Base-by-base conservation (phyloP, 768 basidiomycete genomes). In the Phylloporus sp. region DNA sequence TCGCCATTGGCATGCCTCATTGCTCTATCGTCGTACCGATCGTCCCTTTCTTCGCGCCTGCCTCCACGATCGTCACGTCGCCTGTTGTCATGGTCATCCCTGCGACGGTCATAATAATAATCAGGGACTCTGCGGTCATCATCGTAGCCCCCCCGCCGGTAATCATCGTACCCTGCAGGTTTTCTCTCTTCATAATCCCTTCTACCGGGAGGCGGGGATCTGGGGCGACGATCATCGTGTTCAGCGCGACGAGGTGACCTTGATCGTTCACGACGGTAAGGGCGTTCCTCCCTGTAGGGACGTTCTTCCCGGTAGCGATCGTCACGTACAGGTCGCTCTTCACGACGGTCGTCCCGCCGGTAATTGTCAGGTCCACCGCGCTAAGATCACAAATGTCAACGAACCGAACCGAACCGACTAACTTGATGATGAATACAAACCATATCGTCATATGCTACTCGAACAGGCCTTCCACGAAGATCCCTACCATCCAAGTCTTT, bases 131-230 rank as follows among this genome's bases (percentile, higher is more conserved):
- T 82, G 73, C 80, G 84, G 69, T 82, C 82, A 81, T 86, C 84
- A 80, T 82, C 70, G 57, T 75, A 80, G 62, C 80, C 81, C 62
- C 84, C 86, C 70, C 88, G 83, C 69, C 88, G 82, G 69, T 81
- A 76, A 79, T 88, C 84, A 80, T 90, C 88, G 82, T 89, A 87
- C 82, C 86, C 86, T 82, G 85, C 84, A 81, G 85, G 79, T 78
- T 84, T 84, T 79, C 76, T 81, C 71, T 89, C 86, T 75, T 89
- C 86, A 70, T 73, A 72, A 61, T 89, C 85, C 77, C 87, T 85
- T 77, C 74, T 78, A 49, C 81, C 77, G 57, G 86, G 82, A 65
- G 66, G 65, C 42, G 87, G 82, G 73, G 85, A 87, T 78, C 86
- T 84, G 74, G 82, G 72, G 61, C 83, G 84, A 75, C 86, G 82